A percentile compares a stretch with the other conserved stretches of the same genome.
Evolutionary conservation across 768 basidiomycete genomes (phyloP).

Genomic region (Tricholoma matsutake): DNA sequence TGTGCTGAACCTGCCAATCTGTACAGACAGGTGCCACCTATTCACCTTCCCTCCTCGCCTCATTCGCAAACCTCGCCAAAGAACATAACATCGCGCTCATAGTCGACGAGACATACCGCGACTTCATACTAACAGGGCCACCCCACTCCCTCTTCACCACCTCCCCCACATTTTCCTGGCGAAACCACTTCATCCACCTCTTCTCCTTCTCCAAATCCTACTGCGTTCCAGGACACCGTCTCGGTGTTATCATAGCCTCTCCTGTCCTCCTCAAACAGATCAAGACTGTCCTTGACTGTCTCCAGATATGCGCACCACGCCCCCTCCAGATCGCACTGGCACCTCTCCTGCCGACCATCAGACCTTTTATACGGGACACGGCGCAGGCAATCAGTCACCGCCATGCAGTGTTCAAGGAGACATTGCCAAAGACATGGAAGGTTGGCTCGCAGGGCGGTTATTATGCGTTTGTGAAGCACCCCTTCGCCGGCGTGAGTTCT

Average conservation of each 20-base stretch:
- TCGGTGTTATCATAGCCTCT: slow-evolving; percentile 68
- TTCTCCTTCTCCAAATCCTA: slow-evolving; percentile 84
- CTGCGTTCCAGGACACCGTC: slow-evolving; percentile 77
- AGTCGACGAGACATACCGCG: slow-evolving; percentile 88
- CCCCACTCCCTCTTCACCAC: slow-evolving; percentile 57
- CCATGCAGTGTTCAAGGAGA: slow-evolving; percentile 51
- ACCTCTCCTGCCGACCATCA: slow-evolving; percentile 49
- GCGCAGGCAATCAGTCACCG: slow-evolving; percentile 49
- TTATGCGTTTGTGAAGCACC: slow-evolving; percentile 75
- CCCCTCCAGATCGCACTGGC: slow-evolving; percentile 67
- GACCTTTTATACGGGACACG: slow-evolving; percentile 48
- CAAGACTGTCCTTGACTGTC: slow-evolving; percentile 63
- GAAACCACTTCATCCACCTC: slow-evolving; percentile 59
- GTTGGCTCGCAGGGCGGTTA: slow-evolving; percentile 69
- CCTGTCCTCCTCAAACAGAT: slow-evolving; percentile 46
- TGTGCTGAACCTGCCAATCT: neutral
- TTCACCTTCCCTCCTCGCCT: slow-evolving; percentile 47
- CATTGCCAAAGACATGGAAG: slow-evolving; percentile 53
- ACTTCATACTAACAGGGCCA: slow-evolving; percentile 51
- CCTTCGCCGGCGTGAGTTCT: slow-evolving; percentile 49
- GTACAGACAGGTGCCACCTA: slow-evolving; percentile 69
- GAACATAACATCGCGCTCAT: slow-evolving; percentile 59
- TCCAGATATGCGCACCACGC: slow-evolving; percentile 79
- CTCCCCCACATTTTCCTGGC: slow-evolving; percentile 44
- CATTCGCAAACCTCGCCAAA: slow-evolving; percentile 59